These are phyloP conservation scores for Monosporozyma siamensis DNA, from an alignment of 805 yeast species.

Conservation along the genomic window DNA sequence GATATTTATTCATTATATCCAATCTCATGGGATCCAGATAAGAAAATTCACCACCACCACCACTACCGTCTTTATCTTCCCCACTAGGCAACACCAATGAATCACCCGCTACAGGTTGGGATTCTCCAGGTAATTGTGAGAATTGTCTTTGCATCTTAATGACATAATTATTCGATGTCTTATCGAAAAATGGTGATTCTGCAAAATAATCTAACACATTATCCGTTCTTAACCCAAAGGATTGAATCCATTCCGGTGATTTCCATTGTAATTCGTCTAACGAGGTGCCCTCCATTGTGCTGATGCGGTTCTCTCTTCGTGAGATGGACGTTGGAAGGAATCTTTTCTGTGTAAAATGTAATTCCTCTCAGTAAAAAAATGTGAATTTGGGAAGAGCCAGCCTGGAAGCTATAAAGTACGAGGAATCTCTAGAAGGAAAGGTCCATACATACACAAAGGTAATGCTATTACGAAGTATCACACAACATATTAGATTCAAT, in stretches of 20 bases:
- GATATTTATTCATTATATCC: constrained; percentile 20
- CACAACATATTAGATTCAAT: too few species aligned
- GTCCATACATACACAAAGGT: too few species aligned
- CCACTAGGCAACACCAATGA: not conserved
- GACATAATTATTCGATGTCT: constrained; percentile 89
- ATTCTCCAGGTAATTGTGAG: constrained; percentile 22
- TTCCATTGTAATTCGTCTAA: constrained; percentile 94
- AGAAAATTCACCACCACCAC: constrained; percentile 7
- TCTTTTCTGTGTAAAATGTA: too few species aligned
- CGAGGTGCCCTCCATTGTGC: constrained; percentile 12
- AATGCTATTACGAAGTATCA: too few species aligned
- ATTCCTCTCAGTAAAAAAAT: too few species aligned
- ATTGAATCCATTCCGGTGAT: constrained; percentile 94
- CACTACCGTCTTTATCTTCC: not conserved
- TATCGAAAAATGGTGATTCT: constrained; percentile 89
- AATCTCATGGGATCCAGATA: constrained; percentile 19
- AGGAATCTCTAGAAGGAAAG: too few species aligned
- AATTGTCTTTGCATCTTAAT: constrained; percentile 92
- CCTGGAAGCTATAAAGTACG: too few species aligned
- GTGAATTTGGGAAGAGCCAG: too few species aligned
- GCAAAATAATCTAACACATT: constrained; percentile 90
- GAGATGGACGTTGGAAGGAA: too few species aligned
- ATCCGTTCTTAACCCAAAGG: constrained; percentile 74
- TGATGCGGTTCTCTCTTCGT: not conserved
- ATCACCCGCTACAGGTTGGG: not conserved